Evolutionary conservation across 2,329 filamentous ascomycete species (phyloP).

Genomic region (Chrysosporium queenslandicum): DNA sequence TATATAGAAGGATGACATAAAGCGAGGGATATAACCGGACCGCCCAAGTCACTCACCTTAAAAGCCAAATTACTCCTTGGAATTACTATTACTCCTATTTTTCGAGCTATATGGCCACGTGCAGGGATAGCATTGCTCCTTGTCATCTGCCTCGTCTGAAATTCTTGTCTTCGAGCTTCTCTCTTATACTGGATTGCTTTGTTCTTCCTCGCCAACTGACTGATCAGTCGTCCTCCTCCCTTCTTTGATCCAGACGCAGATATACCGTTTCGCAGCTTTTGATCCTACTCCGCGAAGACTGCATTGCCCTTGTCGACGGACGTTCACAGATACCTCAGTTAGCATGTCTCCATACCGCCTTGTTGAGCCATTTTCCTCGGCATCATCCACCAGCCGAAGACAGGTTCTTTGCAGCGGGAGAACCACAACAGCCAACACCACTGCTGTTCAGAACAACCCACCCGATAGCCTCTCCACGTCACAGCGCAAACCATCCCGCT

Average conservation of each 20-base stretch:
- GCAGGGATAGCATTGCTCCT: slow-evolving; percentile 1
- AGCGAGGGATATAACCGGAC: not conserved
- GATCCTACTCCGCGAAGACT: too few relatives aligned
- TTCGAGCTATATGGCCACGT: slow-evolving; percentile 1
- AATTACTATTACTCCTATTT: not conserved
- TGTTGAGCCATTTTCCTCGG: slow-evolving; percentile 52
- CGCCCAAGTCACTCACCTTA: not conserved
- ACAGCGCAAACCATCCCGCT: slow-evolving; percentile 36
- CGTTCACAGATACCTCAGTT: not conserved
- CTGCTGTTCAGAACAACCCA: slow-evolving; percentile 46
- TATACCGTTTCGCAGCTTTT: too few relatives aligned
- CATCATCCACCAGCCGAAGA: slow-evolving; percentile 41
- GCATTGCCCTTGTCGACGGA: not conserved
- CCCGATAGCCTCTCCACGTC: slow-evolving; percentile 29
- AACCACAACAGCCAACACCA: slow-evolving; percentile 51
- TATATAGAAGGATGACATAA: slow-evolving; percentile 2
- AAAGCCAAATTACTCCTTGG: not conserved
- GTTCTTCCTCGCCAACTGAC: not conserved
- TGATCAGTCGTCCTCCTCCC: not conserved
- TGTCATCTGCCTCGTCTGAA: slow-evolving; percentile 3
- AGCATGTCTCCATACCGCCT: slow-evolving; percentile 43
- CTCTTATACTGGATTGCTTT: not conserved
- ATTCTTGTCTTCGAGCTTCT: not conserved
- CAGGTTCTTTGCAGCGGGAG: not conserved
- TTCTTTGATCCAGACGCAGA: not conserved